These are phyloP conservation scores for Scortechinia acanthostroma DNA, from an alignment of 2,329 filamentous ascomycete genomes.

Conservation along the genomic window DNA sequence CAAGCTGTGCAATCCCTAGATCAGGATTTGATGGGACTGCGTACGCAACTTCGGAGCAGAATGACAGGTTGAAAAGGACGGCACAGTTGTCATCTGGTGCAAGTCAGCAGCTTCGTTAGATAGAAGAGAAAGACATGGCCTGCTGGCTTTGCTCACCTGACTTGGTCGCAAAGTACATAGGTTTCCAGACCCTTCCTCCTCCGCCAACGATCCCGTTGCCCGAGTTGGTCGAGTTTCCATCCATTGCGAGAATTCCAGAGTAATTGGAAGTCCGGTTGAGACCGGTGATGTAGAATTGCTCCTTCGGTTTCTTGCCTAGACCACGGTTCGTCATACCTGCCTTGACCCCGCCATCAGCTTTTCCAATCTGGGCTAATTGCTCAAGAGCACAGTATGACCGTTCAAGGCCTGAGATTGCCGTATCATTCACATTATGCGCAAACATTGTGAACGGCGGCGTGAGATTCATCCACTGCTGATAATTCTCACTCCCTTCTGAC, in stretches of 20 bases:
- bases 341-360: background rate
- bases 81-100: constrained; percentile 49
- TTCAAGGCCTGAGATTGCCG: background rate
- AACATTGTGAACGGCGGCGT: background rate
- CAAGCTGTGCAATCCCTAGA: constrained; percentile 14
- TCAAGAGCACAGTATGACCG: background rate
- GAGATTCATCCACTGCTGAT: background rate
- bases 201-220: constrained; percentile 26
- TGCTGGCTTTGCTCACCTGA: constrained; percentile 26
- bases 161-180: constrained; percentile 44
- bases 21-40: constrained; percentile 53
- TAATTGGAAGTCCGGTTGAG: constrained; percentile 47
- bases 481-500: background rate
- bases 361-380: background rate
- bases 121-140: background rate
- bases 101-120: constrained; percentile 2
- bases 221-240: background rate
- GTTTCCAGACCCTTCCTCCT: background rate
- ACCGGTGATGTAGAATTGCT: constrained; percentile 53
- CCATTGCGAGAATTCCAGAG: constrained; percentile 42
- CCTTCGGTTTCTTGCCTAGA: constrained; percentile 43
- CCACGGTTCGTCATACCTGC: constrained; percentile 38
- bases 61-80: constrained; percentile 53
- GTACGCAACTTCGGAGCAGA: constrained; percentile 60
- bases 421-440: background rate